Evolutionary conservation across 1,139 yeast genomes (phyloP).

Genomic region (Yamadazyma sp.): DNA sequence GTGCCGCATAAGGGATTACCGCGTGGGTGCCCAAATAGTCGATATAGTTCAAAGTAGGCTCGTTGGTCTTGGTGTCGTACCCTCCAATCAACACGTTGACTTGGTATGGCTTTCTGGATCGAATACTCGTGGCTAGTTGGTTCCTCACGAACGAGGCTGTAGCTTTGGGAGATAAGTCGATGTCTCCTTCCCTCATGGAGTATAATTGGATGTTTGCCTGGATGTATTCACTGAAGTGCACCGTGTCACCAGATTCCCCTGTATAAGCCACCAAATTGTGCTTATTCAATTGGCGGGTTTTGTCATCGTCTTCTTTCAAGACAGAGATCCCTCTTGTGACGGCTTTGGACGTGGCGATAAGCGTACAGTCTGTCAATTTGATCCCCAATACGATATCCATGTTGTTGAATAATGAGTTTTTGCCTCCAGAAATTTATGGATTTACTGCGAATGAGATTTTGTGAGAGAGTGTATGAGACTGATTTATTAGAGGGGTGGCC

Average conservation of each 20-base stretch:
- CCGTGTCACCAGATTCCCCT: conserved; percentile 97
- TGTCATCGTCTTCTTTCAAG: conserved; percentile 82
- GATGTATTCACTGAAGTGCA: conserved; percentile 92
- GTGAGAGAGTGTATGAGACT: not conserved
- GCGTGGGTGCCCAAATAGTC: conserved; percentile 94
- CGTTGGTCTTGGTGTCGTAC: conserved; percentile 59
- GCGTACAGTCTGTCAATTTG: conserved; percentile 74
- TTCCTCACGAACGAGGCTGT: conserved; percentile 87
- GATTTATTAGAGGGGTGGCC: too few relatives aligned
- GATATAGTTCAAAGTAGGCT: conserved; percentile 81
- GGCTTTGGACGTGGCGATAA: conserved; percentile 91
- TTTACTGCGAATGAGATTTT: conserved; percentile 1
- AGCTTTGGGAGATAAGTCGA: conserved; percentile 79
- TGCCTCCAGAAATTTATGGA: not conserved
- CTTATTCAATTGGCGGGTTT: conserved; percentile 74
- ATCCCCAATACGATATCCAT: conserved; percentile 94
- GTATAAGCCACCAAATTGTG: conserved; percentile 86
- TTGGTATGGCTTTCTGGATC: conserved; percentile 92
- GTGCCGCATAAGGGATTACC: conserved; percentile 80
- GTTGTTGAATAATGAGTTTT: conserved; percentile 4
- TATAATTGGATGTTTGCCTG: conserved; percentile 91
- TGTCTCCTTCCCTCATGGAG: conserved; percentile 77
- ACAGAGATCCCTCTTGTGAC: conserved; percentile 92
- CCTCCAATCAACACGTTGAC: conserved; percentile 90
- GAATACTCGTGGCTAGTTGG: conserved; percentile 80